phyloP scores from a whole-genome alignment of 129 eudicot genomes.

The Tagetes patula region DNA sequence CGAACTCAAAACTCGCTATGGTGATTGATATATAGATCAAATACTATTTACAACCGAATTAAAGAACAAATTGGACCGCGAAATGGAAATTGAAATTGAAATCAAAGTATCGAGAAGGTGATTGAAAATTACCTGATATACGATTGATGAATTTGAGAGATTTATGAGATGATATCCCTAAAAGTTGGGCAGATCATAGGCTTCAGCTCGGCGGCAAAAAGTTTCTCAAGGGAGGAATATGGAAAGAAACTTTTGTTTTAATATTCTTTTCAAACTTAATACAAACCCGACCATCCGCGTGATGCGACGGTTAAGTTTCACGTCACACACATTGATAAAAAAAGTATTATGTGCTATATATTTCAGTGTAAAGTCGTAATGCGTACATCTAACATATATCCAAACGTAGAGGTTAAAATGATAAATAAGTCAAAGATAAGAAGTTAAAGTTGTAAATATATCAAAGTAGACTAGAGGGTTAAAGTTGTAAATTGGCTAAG shows the following conservation, averaged over 20 bases:
- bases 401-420: too few species aligned
- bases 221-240: slow-evolving; percentile 17
- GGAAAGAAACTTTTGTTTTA: not conserved
- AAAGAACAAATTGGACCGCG: not conserved
- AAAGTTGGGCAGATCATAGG: not conserved
- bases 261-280: slow-evolving; percentile 24
- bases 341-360: too few species aligned
- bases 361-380: too few species aligned
- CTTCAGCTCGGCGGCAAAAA: slow-evolving; percentile 32
- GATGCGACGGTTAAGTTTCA: too few species aligned
- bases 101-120: not conserved
- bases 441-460: too few species aligned
- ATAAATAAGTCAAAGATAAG: too few species aligned
- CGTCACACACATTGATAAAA: too few species aligned
- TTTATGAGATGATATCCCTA: not conserved
- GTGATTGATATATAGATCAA: not conserved
- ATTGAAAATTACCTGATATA: slow-evolving; percentile 13
- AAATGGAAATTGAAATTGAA: not conserved
- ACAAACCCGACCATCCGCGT: not conserved
- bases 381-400: too few species aligned
- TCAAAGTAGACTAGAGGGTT: too few species aligned
- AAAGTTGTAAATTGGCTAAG: too few species aligned
- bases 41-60: not conserved
- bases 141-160: not conserved
- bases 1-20: not conserved